Conservation (phyloP, 1,139 yeast species). For the Geotrichum aggregatum region DNA sequence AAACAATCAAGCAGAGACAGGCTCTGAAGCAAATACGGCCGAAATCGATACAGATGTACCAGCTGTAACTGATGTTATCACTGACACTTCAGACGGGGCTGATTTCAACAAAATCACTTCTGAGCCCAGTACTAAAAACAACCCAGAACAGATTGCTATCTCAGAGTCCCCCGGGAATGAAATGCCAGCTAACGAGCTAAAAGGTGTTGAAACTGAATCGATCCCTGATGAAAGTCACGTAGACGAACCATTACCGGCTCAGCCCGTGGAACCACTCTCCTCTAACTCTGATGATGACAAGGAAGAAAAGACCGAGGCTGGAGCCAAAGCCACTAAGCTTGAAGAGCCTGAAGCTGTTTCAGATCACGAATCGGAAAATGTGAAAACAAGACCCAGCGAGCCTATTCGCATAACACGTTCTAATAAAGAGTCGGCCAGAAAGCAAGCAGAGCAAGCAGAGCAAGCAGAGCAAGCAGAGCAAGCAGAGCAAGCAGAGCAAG, state of each 20-base stretch:
- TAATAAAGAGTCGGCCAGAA: neutral
- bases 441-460: neutral
- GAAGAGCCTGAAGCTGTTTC: neutral
- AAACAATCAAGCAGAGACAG: no score
- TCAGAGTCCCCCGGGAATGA: no score
- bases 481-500: no score
- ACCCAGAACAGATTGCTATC: neutral
- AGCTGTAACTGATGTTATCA: neutral
- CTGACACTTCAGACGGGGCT: no score
- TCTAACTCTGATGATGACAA: no score
- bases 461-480: no score
- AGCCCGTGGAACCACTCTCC: no score
- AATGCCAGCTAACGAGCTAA: no score
- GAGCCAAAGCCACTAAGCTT: neutral
- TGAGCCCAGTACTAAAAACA: neutral
- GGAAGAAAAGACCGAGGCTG: neutral
- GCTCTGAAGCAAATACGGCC: neutral
- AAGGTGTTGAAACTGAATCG: no score
- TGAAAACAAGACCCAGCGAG: neutral
- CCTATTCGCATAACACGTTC: neutral
- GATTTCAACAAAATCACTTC: neutral
- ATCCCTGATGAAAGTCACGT: no score
- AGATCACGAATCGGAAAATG: neutral
- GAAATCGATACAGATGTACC: neutral
- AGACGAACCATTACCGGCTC: no score